Base-by-base conservation (phyloP, 495 filamentous ascomycete species). In the Parathielavia hyrcaniae region DNA sequence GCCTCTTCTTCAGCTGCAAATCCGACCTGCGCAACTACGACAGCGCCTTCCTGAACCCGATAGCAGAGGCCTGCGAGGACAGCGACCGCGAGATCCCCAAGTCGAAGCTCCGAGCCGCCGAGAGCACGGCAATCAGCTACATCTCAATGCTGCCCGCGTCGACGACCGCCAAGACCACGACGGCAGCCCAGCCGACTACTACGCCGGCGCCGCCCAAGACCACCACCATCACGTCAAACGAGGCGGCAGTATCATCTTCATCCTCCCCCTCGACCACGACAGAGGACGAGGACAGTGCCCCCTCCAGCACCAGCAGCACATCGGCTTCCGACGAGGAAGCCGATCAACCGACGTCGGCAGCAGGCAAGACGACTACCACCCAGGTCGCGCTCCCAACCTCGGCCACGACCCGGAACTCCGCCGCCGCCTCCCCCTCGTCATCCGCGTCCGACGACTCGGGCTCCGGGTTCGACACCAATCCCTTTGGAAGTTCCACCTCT, bases 1-100 rank as follows among this genome's bases (percentile, higher is more conserved):
- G 70, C 58, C 55, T 72, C 54, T 67, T 58, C 55, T 55, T 61
- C 59, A 50, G 65, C 57, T 71, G 70, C 65, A 45, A 57, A 30
- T n/a, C 55, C 35, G 57, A 67, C 19, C 61, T 70, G 16, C 63
- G 50, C 34, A 30, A 51, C 32, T 61, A 57, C 44, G 55, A 66
- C 11, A 19, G 48, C 26, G 49, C 36, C 41, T 67, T 72, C 55
- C 46, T 72, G 10, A 38, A 54, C 20, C 57, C 58, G 32, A 57
- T 71, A 32, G 48, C 61, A 34, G 38, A 43, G 12, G 63, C 55
- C 2, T 72, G 70, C 60, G 51, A 52, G 5, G 61, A 60, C 10
- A 34, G 50, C 44, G 30, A 55, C 10, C 54, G 56, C 14, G 39
- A 61, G 10, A 63, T 72, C 38, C 64, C 66, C 13, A 13, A 48